Conservation (phyloP, 2,329 filamentous ascomycete genomes). For the Claviceps arundinis region DNA sequence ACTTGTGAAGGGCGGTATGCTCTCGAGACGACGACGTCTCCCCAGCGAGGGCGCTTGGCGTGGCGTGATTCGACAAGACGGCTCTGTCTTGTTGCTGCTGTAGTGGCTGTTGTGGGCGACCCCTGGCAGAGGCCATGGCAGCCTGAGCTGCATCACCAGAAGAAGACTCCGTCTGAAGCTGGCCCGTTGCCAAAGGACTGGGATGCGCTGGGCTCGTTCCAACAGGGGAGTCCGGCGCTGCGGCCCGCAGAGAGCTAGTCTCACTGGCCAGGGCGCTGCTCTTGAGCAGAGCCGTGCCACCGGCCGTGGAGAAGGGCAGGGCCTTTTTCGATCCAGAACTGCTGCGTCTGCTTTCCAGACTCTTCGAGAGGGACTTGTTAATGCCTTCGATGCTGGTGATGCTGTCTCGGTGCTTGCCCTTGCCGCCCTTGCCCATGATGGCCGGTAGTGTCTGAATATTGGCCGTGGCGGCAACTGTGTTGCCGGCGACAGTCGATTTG, state of each 20-base stretch:
- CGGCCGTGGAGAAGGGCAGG: slow-evolving; percentile 36
- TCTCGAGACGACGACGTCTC: slow-evolving; percentile 12
- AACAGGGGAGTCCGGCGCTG: slow-evolving; percentile 27
- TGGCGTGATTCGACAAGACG: neutral
- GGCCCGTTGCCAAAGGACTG: slow-evolving; percentile 12
- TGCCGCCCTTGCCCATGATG: slow-evolving; percentile 22
- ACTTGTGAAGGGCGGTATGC: slow-evolving; percentile 9
- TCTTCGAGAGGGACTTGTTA: slow-evolving; percentile 70
- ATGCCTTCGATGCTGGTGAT: slow-evolving; percentile 54
- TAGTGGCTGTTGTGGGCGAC: neutral
- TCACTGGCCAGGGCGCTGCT: slow-evolving; percentile 42
- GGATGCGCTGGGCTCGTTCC: slow-evolving; percentile 28
- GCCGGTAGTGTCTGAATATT: slow-evolving; percentile 44
- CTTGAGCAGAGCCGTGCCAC: slow-evolving; percentile 28
- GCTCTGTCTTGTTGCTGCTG: neutral
- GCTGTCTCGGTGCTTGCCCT: slow-evolving; percentile 28
- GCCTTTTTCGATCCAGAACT: slow-evolving; percentile 77
- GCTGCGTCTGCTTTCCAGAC: slow-evolving; percentile 79
- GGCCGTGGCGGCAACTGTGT: slow-evolving; percentile 74
- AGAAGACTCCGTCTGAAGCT: slow-evolving; percentile 9
- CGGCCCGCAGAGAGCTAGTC: slow-evolving; percentile 43
- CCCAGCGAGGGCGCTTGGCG: slow-evolving; percentile 10
- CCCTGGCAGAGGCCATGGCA: neutral
- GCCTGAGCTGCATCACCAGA: slow-evolving; percentile 5
- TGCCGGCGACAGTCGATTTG: slow-evolving; percentile 82